phyloP scores from a whole-genome alignment of 108 stramenopile genomes.

The Cyclotella baltica region DNA sequence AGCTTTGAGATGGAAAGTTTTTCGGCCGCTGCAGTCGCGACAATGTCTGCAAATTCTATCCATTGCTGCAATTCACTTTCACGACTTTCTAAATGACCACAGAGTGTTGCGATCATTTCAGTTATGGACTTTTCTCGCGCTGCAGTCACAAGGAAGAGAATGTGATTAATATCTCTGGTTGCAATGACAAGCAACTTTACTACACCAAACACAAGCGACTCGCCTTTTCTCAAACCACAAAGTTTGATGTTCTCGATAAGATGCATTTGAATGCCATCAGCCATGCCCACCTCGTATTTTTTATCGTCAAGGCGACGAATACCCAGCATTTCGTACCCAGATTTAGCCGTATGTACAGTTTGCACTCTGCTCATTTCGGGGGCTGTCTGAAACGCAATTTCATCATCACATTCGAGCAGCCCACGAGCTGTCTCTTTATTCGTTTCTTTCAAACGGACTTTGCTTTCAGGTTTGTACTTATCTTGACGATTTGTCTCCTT shows the following conservation, averaged over 20 bases:
- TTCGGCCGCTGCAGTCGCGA: slow-evolving; percentile 22
- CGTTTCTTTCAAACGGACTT: no score
- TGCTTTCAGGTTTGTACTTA: neutral
- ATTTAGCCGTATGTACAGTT: neutral
- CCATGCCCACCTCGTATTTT: slow-evolving; percentile 1
- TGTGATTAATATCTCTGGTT: neutral
- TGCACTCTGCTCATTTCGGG: neutral
- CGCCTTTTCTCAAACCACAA: slow-evolving; percentile 7
- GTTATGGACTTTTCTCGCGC: slow-evolving; percentile 36
- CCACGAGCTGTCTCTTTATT: no score
- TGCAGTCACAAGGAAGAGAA: neutral
- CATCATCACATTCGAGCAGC: neutral
- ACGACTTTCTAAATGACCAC: slow-evolving; percentile 29
- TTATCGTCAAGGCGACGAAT: neutral
- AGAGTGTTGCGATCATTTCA: slow-evolving; percentile 41
- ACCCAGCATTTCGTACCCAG: slow-evolving; percentile 6
- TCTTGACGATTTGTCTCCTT: neutral
- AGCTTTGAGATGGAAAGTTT: slow-evolving; percentile 14
- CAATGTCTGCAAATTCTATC: slow-evolving; percentile 33
- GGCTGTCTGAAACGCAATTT: neutral
- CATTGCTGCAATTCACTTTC: slow-evolving; percentile 26
- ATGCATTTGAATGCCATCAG: slow-evolving; percentile 18
- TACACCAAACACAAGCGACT: no score
- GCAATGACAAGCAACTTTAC: no score
- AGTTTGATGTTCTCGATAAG: slow-evolving; percentile 31